Evolutionary conservation across 768 basidiomycete genomes (phyloP).

Genomic region (Tephrocybe sp.): DNA sequence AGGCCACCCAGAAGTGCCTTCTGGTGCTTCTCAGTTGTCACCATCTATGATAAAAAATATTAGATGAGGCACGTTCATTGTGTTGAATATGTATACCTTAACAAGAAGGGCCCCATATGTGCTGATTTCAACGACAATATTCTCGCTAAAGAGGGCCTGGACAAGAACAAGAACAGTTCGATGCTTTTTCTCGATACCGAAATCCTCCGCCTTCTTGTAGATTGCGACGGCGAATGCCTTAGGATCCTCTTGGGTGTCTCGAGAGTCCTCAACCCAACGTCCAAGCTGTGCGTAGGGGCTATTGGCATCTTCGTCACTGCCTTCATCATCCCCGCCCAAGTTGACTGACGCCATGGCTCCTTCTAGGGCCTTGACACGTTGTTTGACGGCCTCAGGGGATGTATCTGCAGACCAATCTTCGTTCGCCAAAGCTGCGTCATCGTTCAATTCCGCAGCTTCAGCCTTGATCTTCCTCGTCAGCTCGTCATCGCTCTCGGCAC

Average conservation of each 20-base stretch:
- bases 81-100: constrained; percentile 53
- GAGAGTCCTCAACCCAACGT: constrained; percentile 80
- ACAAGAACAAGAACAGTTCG: constrained; percentile 82
- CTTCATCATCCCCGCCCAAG: constrained; percentile 74
- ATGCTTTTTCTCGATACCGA: constrained; percentile 95
- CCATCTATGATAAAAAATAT: constrained; percentile 51
- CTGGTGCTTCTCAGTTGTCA: constrained; percentile 92
- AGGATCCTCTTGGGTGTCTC: constrained; percentile 42
- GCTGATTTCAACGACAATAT: constrained; percentile 64
- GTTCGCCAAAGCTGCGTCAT: constrained; percentile 56
- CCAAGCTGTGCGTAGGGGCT: constrained; percentile 86
- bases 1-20: constrained; percentile 93
- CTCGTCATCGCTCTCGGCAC: constrained; percentile 83
- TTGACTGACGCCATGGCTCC: constrained; percentile 51
- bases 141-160: constrained; percentile 78
- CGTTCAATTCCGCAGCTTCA: constrained; percentile 76
- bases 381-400: constrained; percentile 83
- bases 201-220: constrained; percentile 86
- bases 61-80: constrained; percentile 8
- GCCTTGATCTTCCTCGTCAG: constrained; percentile 90
- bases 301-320: constrained; percentile 83
- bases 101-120: constrained; percentile 68
- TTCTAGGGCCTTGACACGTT: constrained; percentile 74
- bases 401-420: constrained; percentile 95
- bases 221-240: constrained; percentile 64